Base-by-base conservation (phyloP, 192 early-diverging fungal genomes). In the Coemansia sp. region DNA sequence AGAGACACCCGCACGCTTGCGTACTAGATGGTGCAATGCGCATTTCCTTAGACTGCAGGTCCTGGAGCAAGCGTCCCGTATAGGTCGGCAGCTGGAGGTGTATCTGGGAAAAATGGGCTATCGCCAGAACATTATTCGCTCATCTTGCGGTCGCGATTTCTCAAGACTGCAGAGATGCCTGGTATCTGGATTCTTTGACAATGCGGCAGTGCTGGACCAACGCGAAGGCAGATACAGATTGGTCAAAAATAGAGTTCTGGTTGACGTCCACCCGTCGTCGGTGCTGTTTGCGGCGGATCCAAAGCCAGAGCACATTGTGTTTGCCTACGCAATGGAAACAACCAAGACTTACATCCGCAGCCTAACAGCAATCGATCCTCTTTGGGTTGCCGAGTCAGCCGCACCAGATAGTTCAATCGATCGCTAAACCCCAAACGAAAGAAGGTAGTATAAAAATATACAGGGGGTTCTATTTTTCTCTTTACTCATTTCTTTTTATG, bases 131-230 rank as follows among this genome's bases (percentile, higher is more conserved):
- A 90, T 86, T 43, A 82, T 87, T 9, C 90, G 95, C 58, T 83
- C 90, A 12, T 85, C 83, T 16, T 93, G 95, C 59, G 91, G 89
- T 10, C 73, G 86, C 6, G 90, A 91, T 12, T 63, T 48, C 37
- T 40, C 40, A 11, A 51, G 49, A 32, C 91, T 99, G 8, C 93
- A 92, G 47, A 97, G 94, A 78, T 90, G 95, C 43, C 71, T 99
- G 37, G 87, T 90, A 7, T 86, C 95, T 6, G 95, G 97, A 1
- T 93, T 95, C 72, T 98, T 98, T 77, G 93, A 92, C 80, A 90
- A 98, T 74, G 92, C 92, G 9, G 93, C 93, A 6, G 82, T 88
- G 36, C 67, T 95, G 16, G 86, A 88, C 22, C 79, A 78, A 37
- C 86, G 85, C 16, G 93, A 89, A 13, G 94, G 95, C 61, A 87